Percentiles rank a stretch among this genome's conserved stretches.
These are phyloP conservation scores for Penicillium subrubescens DNA, from an alignment of 495 filamentous ascomycete genomes.

Conservation along the genomic window DNA sequence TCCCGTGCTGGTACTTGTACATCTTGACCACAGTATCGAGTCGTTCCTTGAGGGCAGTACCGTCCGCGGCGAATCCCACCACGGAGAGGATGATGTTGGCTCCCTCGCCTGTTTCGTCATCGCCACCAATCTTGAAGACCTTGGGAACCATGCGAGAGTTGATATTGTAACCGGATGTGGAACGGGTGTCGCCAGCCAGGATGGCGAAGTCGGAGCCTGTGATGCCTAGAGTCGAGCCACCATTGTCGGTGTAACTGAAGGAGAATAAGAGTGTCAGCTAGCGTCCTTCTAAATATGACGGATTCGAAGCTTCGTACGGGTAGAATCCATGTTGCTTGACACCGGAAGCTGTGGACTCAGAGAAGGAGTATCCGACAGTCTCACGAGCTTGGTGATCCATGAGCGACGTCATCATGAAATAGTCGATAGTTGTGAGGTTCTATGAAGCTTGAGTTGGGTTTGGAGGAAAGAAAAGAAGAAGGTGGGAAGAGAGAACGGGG, in stretches of 20 bases:
- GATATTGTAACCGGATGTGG: conserved; percentile 96
- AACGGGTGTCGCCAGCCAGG: conserved; percentile 93
- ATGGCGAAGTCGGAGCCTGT: conserved; percentile 91
- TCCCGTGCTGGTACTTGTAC: conserved; percentile 94
- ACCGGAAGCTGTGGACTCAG: conserved; percentile 49
- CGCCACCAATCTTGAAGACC: conserved; percentile 93
- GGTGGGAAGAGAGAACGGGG: conserved; percentile 8
- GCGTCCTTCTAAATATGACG: too few relatives aligned
- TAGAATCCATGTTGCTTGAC: conserved; percentile 83
- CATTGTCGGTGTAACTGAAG: conserved; percentile 93
- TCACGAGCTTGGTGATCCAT: conserved; percentile 44
- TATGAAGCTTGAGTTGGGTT: not conserved
- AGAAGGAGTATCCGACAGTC: conserved; percentile 63
- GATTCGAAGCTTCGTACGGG: conserved; percentile 60
- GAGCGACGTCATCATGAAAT: conserved; percentile 48
- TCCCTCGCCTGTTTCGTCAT: conserved; percentile 78
- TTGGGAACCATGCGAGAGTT: conserved; percentile 93
- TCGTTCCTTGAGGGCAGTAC: conserved; percentile 83
- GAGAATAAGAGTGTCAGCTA: conserved; percentile 14
- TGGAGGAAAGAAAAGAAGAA: conserved; percentile 2
- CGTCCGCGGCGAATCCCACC: conserved; percentile 94
- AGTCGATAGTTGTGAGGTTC: not conserved
- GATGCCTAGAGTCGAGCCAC: conserved; percentile 94
- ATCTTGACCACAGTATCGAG: conserved; percentile 92
- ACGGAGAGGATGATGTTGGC: conserved; percentile 87